phyloP scores from a whole-genome alignment of 768 basidiomycete genomes.

The Tephrocybe sp. region DNA sequence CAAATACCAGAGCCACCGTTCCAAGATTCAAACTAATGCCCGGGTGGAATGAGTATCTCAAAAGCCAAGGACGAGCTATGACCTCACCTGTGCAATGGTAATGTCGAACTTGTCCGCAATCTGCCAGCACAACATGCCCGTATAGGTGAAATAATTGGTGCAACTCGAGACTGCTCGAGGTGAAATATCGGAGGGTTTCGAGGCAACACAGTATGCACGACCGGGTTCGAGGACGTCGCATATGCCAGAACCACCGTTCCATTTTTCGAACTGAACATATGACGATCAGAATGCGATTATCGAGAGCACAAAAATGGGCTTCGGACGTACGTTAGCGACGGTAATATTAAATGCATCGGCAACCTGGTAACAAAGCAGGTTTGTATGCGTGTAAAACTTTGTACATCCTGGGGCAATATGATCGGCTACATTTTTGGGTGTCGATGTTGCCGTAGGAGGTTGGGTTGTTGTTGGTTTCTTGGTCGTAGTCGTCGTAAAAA shows the following conservation, averaged over 20 bases:
- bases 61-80: neutral
- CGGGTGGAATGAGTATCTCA: neutral
- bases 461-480: neutral
- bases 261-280: constrained; percentile 2
- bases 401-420: constrained; percentile 6
- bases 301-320: neutral
- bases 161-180: constrained; percentile 1
- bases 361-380: constrained; percentile 8
- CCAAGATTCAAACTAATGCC: constrained; percentile 2
- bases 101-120: constrained; percentile 8
- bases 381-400: constrained; percentile 7
- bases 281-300: no score
- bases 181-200: constrained; percentile 2
- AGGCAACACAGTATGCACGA: neutral
- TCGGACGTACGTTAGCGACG: constrained; percentile 1
- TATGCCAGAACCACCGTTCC: constrained; percentile 4
- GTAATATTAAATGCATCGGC: constrained; percentile 8
- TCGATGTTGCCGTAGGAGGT: constrained; percentile 4
- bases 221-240: constrained; percentile 6
- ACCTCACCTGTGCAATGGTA: constrained; percentile 1
- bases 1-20: constrained; percentile 6
- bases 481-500: constrained; percentile 1
- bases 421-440: constrained; percentile 3
- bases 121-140: constrained; percentile 7
- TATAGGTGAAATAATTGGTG: constrained; percentile 6